These are phyloP conservation scores for Chalaropsis thielavioides DNA, from an alignment of 2,329 filamentous ascomycete genomes.

Conservation along the genomic window DNA sequence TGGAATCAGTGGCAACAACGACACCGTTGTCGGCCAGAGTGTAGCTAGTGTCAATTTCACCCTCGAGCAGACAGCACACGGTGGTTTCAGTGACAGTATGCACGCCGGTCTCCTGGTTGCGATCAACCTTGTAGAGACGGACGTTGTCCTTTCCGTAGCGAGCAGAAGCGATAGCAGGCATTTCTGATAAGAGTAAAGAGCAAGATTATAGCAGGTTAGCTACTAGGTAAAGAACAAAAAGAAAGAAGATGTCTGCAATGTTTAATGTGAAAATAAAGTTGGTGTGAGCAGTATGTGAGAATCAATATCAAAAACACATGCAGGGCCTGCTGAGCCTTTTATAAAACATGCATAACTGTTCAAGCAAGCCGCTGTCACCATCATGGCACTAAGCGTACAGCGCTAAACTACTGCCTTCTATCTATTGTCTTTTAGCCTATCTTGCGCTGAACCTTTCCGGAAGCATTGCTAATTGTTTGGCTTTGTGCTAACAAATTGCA, in stretches of 20 bases:
- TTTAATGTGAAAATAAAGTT: neutral
- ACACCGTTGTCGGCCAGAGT: slow-evolving; percentile 88
- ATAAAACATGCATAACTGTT: neutral
- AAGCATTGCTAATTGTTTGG: neutral
- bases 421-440: neutral
- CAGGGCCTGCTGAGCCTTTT: neutral
- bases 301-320: neutral
- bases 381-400: neutral
- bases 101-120: slow-evolving; percentile 56
- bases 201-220: neutral
- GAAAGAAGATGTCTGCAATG: neutral
- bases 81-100: slow-evolving; percentile 93
- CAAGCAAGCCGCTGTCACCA: neutral
- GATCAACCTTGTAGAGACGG: slow-evolving; percentile 88
- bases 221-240: neutral
- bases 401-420: neutral
- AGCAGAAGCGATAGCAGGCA: slow-evolving; percentile 47
- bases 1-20: slow-evolving; percentile 89
- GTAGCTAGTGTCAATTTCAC: slow-evolving; percentile 80
- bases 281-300: neutral
- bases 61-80: slow-evolving; percentile 81
- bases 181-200: slow-evolving; percentile 22
- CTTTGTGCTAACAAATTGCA: neutral
- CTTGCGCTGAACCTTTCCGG: neutral
- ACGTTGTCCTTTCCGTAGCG: slow-evolving; percentile 95